phyloP scores from a whole-genome alignment of 768 basidiomycete genomes.

The Pisolithus albus region DNA sequence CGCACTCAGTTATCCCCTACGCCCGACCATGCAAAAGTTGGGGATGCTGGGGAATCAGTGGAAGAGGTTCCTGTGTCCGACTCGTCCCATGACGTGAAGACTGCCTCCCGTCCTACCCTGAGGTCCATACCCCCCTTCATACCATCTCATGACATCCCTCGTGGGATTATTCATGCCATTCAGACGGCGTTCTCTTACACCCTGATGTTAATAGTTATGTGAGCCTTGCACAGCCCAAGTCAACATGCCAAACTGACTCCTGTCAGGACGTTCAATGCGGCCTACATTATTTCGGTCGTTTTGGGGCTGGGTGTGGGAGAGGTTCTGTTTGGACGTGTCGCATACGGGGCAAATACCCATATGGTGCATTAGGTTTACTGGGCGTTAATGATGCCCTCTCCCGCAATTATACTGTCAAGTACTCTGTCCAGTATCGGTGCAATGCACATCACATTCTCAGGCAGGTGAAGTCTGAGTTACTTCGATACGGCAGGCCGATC shows the following conservation, averaged over 20 bases:
- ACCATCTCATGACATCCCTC: conserved; percentile 56
- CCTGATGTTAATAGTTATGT: conserved; percentile 84
- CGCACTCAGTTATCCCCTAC: background rate
- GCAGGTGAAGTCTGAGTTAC: too few species aligned
- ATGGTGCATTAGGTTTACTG: background rate
- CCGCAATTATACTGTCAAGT: background rate
- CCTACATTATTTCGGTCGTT: conserved; percentile 67
- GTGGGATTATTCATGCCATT: conserved; percentile 57
- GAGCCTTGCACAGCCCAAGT: conserved; percentile 20
- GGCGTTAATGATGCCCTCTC: background rate
- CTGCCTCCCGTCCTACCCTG: conserved; percentile 19
- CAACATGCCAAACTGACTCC: conserved; percentile 6
- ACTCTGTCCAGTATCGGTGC: too few species aligned
- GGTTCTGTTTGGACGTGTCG: conserved; percentile 57
- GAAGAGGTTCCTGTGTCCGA: conserved; percentile 1
- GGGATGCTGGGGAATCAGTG: conserved; percentile 2
- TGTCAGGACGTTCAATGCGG: conserved; percentile 75
- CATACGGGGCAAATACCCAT: conserved; percentile 8
- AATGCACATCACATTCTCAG: too few species aligned
- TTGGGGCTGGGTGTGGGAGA: conserved; percentile 72
- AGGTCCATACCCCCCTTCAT: conserved; percentile 55
- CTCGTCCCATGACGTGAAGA: background rate
- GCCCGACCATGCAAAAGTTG: background rate
- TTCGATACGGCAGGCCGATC: too few species aligned
- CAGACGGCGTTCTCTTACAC: conserved; percentile 59